A percentile compares a stretch with the other conserved stretches of the same genome.
phyloP scores from a whole-genome alignment of 495 filamentous ascomycete genomes.

The Hypoxylon cercidicola region DNA sequence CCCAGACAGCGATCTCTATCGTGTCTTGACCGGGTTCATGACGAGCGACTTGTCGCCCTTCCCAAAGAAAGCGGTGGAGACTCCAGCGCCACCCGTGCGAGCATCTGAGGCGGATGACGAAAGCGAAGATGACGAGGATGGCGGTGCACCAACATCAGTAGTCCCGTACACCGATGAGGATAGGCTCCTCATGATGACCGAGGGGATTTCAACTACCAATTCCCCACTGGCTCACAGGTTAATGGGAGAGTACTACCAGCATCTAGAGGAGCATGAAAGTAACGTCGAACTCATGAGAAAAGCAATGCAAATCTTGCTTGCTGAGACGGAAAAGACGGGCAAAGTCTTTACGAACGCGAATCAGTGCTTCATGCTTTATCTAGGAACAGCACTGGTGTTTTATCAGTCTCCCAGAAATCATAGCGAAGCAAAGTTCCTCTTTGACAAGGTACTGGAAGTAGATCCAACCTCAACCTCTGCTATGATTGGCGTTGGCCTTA shows the following conservation, averaged over 20 bases:
- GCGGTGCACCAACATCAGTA: constrained; percentile 58
- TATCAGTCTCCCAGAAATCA: constrained; percentile 92
- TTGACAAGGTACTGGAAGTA: constrained; percentile 78
- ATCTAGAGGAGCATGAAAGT: constrained; percentile 87
- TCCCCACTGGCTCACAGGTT: constrained; percentile 87
- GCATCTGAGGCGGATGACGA: constrained; percentile 44
- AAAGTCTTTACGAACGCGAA: constrained; percentile 70
- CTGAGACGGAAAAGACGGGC: constrained; percentile 71
- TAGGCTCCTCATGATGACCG: constrained; percentile 80
- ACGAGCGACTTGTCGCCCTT: constrained; percentile 88
- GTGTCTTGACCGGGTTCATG: constrained; percentile 82
- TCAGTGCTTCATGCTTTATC: constrained; percentile 77
- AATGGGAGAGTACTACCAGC: constrained; percentile 84
- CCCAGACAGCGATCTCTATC: constrained; percentile 80
- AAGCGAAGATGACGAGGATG: constrained; percentile 64
- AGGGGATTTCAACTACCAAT: constrained; percentile 77
- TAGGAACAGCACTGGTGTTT: constrained; percentile 84
- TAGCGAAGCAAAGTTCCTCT: constrained; percentile 82
- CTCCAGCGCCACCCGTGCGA: constrained; percentile 29
- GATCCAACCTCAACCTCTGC: constrained; percentile 79
- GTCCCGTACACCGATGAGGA: constrained; percentile 73
- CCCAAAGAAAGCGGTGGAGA: constrained; percentile 51
- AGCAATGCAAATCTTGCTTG: constrained; percentile 68
- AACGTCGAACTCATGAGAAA: constrained; percentile 81
- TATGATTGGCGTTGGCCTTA: constrained; percentile 87